Evolutionary conservation across 2,329 filamentous ascomycete species (phyloP).

Genomic region (Immersiporthe knoxdaviesiana): DNA sequence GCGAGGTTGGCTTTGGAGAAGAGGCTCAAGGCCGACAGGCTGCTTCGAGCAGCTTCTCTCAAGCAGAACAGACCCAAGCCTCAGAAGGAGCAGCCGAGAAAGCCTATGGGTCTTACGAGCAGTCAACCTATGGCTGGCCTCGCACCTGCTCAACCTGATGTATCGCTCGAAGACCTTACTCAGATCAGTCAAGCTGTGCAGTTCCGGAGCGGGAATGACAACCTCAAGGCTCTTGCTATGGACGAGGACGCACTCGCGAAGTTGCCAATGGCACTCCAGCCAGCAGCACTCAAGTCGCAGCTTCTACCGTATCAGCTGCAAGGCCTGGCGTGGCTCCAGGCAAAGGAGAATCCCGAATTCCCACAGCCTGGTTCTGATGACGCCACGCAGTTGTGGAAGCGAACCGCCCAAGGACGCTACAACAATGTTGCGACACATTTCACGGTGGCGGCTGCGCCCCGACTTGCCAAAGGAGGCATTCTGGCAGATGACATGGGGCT

Average conservation of each 20-base stretch:
- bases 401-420: conserved; percentile 50
- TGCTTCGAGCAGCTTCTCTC: conserved; percentile 62
- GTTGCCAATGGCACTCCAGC: conserved; percentile 74
- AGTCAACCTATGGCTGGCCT: conserved; percentile 45
- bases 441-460: conserved; percentile 58
- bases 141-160: conserved; percentile 39
- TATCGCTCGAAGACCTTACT: conserved; percentile 66
- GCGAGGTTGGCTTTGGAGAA: conserved; percentile 59
- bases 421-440: conserved; percentile 75
- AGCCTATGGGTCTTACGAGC: conserved; percentile 45
- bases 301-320: conserved; percentile 82
- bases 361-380: conserved; percentile 63
- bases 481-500: conserved; percentile 92
- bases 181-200: conserved; percentile 69
- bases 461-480: conserved; percentile 78
- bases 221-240: conserved; percentile 71
- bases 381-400: conserved; percentile 79
- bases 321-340: conserved; percentile 79
- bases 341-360: conserved; percentile 72
- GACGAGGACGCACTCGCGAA: conserved; percentile 70
- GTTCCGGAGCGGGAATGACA: conserved; percentile 64
- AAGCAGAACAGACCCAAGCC: conserved; percentile 58
- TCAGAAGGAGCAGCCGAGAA: conserved; percentile 53
- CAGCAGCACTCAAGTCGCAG: conserved; percentile 63
- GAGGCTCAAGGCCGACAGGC: conserved; percentile 65